Conservation (phyloP, 2,329 filamentous ascomycete species). For the Xylaria sp. region DNA sequence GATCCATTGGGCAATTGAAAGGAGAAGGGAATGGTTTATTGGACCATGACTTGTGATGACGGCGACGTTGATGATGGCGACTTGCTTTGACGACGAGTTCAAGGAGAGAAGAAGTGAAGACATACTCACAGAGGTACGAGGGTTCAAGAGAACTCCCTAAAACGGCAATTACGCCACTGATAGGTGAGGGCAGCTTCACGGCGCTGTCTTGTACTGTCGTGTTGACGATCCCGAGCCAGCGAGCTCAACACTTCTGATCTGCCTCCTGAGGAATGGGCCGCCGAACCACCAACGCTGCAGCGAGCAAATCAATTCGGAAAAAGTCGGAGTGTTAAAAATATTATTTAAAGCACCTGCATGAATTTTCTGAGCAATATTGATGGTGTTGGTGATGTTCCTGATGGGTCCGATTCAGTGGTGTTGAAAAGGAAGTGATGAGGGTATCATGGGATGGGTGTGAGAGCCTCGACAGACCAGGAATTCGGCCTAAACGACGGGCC, state of each 20-base stretch:
- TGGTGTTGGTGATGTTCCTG: constrained; percentile 8
- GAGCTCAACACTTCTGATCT: constrained; percentile 8
- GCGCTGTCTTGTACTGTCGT: not conserved
- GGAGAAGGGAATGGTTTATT: too few relatives aligned
- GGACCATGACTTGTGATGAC: too few relatives aligned
- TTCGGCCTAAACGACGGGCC: not conserved
- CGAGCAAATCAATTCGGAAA: not conserved
- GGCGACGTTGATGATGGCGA: constrained; percentile 1
- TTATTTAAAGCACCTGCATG: not conserved
- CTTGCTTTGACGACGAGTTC: not conserved
- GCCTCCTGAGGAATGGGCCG: constrained; percentile 1
- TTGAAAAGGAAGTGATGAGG: constrained; percentile 8
- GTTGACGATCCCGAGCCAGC: constrained; percentile 3
- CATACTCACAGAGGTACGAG: constrained; percentile 15
- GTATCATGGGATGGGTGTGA: not conserved
- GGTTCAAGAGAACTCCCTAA: not conserved
- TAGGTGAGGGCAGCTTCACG: not conserved
- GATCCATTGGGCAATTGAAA: not conserved
- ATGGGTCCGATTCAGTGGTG: constrained; percentile 1
- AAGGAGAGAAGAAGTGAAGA: constrained; percentile 3
- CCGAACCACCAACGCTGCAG: not conserved
- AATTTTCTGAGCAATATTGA: not conserved
- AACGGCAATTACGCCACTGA: not conserved
- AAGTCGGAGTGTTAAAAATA: constrained; percentile 1
- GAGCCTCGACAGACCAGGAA: constrained; percentile 4